phyloP scores from a whole-genome alignment of 768 basidiomycete genomes.

The Tylopilus balloui region DNA sequence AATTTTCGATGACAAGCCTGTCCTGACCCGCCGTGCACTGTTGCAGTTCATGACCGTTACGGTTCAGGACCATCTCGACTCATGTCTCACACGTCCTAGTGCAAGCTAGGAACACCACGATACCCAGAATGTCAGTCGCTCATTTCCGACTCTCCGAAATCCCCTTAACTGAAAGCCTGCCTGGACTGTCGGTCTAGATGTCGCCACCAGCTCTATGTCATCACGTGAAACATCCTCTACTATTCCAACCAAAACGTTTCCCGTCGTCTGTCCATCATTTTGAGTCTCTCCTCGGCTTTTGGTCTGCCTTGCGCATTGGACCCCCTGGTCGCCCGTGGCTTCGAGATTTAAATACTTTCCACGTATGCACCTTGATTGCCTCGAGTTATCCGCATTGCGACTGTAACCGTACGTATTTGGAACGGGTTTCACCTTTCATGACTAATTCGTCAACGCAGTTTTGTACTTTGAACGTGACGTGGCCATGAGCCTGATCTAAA shows the following conservation, averaged over 20 bases:
- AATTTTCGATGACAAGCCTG: not conserved
- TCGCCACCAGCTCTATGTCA: not conserved
- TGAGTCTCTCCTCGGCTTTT: conserved; percentile 3
- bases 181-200: not conserved
- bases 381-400: conserved; percentile 23
- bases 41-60: conserved; percentile 13
- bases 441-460: not conserved
- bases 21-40: conserved; percentile 3
- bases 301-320: conserved; percentile 1
- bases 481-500: not conserved
- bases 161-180: not conserved
- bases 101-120: not conserved
- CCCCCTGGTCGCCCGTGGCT: not conserved
- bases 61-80: not conserved
- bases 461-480: not conserved
- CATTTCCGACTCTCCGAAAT: not conserved
- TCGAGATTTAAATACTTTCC: conserved; percentile 2
- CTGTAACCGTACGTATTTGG: not conserved
- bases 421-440: conserved; percentile 9
- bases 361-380: conserved; percentile 6
- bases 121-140: not conserved
- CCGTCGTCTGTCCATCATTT: conserved; percentile 17
- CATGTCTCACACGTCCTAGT: not conserved
- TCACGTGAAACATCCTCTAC: not conserved
- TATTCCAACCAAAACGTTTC: conserved; percentile 26